Percentiles rank a stretch among this genome's conserved stretches.
phyloP scores from a whole-genome alignment of 1,284 basidiomycete genomes.

The Cryptococcus amylolentus region DNA sequence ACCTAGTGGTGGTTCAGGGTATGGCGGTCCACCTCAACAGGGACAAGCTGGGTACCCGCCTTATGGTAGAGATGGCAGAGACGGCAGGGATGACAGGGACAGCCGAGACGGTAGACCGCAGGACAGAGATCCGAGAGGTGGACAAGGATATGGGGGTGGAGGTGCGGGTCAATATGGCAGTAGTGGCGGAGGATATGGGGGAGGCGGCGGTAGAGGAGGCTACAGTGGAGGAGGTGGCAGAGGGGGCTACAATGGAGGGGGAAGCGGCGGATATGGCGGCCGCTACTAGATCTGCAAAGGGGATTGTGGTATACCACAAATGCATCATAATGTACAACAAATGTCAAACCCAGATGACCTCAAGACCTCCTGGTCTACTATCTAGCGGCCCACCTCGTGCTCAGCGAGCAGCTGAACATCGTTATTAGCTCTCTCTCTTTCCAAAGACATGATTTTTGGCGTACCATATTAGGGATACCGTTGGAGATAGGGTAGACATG shows the following conservation, averaged over 20 bases:
- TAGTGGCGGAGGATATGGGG: constrained; percentile 1
- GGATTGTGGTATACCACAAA: not conserved
- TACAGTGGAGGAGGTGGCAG: constrained; percentile 3
- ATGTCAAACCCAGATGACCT: not conserved
- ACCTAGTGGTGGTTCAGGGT: too few species aligned
- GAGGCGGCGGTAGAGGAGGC: not conserved
- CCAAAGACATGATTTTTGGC: constrained; percentile 25
- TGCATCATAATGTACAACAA: constrained; percentile 19
- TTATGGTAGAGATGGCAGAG: not conserved
- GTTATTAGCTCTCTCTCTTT: not conserved
- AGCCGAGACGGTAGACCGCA: not conserved
- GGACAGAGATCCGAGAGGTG: not conserved
- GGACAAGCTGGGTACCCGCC: constrained; percentile 5
- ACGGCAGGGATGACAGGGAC: not conserved
- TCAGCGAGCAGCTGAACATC: constrained; percentile 72
- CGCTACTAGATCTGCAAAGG: constrained; percentile 4
- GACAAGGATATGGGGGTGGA: not conserved
- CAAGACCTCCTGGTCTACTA: not conserved
- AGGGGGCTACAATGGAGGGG: constrained; percentile 6
- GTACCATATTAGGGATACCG: constrained; percentile 97
- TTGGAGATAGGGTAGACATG: constrained; percentile 88
- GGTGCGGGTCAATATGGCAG: not conserved
- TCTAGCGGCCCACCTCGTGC: constrained; percentile 65
- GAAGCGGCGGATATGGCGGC: not conserved
- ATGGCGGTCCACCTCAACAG: constrained; percentile 1